These are phyloP conservation scores for Acorus gramineus DNA, from an alignment of 106 monocot species.

Conservation along the genomic window DNA sequence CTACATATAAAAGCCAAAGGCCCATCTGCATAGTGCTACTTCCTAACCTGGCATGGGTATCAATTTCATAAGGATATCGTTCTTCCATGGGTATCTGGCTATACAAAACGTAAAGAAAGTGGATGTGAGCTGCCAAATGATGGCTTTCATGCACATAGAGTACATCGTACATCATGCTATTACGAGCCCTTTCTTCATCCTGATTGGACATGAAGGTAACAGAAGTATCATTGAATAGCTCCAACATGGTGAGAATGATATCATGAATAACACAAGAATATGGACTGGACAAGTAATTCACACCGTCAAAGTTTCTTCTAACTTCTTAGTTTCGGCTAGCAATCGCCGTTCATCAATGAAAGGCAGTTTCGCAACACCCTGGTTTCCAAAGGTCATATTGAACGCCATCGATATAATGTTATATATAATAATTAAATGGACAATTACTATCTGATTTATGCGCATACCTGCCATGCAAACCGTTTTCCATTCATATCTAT, in stretches of 20 bases:
- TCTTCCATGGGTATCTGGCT: slow-evolving; percentile 15
- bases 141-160: slow-evolving; percentile 56
- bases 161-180: slow-evolving; percentile 77
- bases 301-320: slow-evolving; percentile 80
- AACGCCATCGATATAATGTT: no score
- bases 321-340: slow-evolving; percentile 64
- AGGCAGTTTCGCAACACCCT: slow-evolving; percentile 94
- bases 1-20: no score
- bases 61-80: slow-evolving; percentile 28
- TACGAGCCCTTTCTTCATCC: slow-evolving; percentile 81
- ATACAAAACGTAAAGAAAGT: slow-evolving; percentile 33
- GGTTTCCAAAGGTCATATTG: background rate
- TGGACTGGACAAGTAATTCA: background rate
- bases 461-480: slow-evolving; percentile 84
- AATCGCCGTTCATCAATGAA: slow-evolving; percentile 80
- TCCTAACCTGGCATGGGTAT: slow-evolving; percentile 52
- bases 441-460: background rate
- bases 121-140: slow-evolving; percentile 51
- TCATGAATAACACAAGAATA: no score
- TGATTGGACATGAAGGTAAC: slow-evolving; percentile 15
- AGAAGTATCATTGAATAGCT: background rate
- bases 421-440: background rate
- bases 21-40: background rate
- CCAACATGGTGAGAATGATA: no score
- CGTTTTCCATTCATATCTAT: slow-evolving; percentile 97